These are phyloP conservation scores for Acer yangbiense DNA, from an alignment of 345 rosid species.

Conservation along the genomic window DNA sequence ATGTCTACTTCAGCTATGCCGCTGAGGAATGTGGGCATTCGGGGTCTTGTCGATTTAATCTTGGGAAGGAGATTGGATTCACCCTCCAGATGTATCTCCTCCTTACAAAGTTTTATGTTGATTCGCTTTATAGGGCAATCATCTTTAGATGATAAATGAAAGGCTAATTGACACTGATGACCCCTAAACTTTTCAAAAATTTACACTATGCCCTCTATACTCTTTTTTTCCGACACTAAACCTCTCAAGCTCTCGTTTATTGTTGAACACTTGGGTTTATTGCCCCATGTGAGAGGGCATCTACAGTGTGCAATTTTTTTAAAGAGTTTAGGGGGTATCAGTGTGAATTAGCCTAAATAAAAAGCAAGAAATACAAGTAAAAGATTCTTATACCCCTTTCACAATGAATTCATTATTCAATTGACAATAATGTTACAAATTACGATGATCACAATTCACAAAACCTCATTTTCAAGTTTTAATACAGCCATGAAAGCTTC, in stretches of 20 bases:
- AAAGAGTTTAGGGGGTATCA: too few relatives aligned
- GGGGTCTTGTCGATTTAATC: slow-evolving; percentile 67
- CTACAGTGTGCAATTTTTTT: too few relatives aligned
- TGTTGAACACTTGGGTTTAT: too few relatives aligned
- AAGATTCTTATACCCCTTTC: neutral
- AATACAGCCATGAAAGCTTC: slow-evolving; percentile 99
- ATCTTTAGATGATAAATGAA: too few relatives aligned
- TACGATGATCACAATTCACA: slow-evolving; percentile 50
- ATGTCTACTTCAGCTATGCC: slow-evolving; percentile 76
- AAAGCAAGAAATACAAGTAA: neutral
- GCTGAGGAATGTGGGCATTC: slow-evolving; percentile 62
- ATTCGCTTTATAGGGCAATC: neutral
- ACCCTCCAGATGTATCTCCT: slow-evolving; percentile 59
- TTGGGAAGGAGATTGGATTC: slow-evolving; percentile 93
- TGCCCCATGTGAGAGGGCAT: too few relatives aligned
- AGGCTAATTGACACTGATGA: too few relatives aligned
- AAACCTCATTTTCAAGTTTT: slow-evolving; percentile 92
- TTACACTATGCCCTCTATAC: too few relatives aligned
- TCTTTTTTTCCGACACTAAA: too few relatives aligned
- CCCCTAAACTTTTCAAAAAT: too few relatives aligned
- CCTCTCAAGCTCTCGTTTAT: too few relatives aligned
- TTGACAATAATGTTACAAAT: slow-evolving; percentile 1
- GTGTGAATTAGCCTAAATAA: too few relatives aligned
- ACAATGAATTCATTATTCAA: neutral
- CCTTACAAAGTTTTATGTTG: slow-evolving; percentile 48